phyloP scores from a whole-genome alignment of 2,329 filamentous ascomycete species.

The Sarocladium oryzae region DNA sequence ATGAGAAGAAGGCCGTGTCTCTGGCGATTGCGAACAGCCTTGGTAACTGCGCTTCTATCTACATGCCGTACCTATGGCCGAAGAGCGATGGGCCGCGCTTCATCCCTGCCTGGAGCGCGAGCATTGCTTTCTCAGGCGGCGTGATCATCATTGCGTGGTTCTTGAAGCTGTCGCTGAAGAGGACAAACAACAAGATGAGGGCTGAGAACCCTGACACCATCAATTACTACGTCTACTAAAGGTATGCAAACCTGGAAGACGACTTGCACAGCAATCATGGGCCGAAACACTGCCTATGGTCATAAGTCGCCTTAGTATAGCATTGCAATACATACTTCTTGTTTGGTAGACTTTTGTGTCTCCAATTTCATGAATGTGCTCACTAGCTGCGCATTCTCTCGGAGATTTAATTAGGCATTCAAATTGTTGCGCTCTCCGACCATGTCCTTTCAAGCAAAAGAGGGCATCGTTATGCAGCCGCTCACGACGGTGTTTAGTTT shows the following conservation, averaged over 20 bases:
- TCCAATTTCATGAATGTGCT: too few relatives aligned
- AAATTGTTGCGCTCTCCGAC: background rate
- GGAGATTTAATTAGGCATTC: too few relatives aligned
- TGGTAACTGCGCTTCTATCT: constrained; percentile 15
- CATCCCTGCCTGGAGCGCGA: constrained; percentile 23
- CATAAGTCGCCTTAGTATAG: too few relatives aligned
- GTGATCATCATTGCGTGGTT: constrained; percentile 31
- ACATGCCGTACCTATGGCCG: constrained; percentile 16
- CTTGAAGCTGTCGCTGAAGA: constrained; percentile 26
- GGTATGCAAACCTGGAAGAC: too few relatives aligned
- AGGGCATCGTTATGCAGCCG: constrained; percentile 7
- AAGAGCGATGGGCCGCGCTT: constrained; percentile 24
- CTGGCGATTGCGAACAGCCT: constrained; percentile 16
- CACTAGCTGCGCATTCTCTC: too few relatives aligned
- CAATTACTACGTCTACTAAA: constrained; percentile 24
- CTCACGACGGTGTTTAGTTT: constrained; percentile 8
- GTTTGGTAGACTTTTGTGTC: too few relatives aligned
- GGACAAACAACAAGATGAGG: constrained; percentile 27
- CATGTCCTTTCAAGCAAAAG: constrained; percentile 3
- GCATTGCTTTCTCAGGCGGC: constrained; percentile 28
- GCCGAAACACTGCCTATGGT: too few relatives aligned
- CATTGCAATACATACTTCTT: too few relatives aligned
- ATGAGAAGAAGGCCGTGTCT: constrained; percentile 33
- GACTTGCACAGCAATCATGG: too few relatives aligned
- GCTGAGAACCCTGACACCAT: constrained; percentile 16